Evolutionary conservation across 768 basidiomycete species (phyloP), one percentile per base, ranked within the genome.

Genomic region (Panaeolus cyanescens): DNA sequence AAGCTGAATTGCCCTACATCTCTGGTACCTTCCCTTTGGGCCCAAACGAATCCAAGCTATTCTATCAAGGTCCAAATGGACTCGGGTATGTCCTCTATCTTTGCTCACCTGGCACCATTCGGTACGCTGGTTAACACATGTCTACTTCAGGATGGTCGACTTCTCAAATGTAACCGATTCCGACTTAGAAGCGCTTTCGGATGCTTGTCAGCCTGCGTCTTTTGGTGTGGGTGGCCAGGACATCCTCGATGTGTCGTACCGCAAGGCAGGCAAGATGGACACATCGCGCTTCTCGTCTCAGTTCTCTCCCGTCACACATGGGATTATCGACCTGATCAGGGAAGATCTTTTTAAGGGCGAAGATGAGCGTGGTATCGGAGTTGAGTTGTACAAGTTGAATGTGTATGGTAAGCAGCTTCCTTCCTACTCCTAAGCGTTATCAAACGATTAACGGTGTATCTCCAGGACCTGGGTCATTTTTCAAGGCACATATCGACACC

Each of bases 401-500:
- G 75, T 83, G 1, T 81, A 83, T 56, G 75, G 82, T 80, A 58
- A 9, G 66, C 65, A 13, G 20, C 20, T 2, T 34, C 19, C 5
- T 58, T 3, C 32, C 19, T 8, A 2, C 34, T 15, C 17, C 30
- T 32, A 31, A 4, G 22, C 33, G 8, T 33, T 31, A 39, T 39
- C 37, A n/a, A 19, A 39, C 37, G 15, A 6, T 19, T 2, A 33
- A 37, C 19, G 3, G 10, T 30, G 6, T 34, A 53, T 8, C 6
- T 50, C 7, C 10, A 72, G 71, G 67, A 1, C 59, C 63, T n/a
- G 69, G 68, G 2, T 66, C 74, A 0, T 83, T 81, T 64, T 83
- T 83, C 72, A 82, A 82, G 61, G 50, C 78, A 1, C 84, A 83
- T 60, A 69, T 74, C 32, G 83, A 83, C 57, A 83, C 82, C 0